These are phyloP conservation scores for Papiliotrema nemorosa DNA, from an alignment of 1,284 basidiomycete species.

Conservation along the genomic window DNA sequence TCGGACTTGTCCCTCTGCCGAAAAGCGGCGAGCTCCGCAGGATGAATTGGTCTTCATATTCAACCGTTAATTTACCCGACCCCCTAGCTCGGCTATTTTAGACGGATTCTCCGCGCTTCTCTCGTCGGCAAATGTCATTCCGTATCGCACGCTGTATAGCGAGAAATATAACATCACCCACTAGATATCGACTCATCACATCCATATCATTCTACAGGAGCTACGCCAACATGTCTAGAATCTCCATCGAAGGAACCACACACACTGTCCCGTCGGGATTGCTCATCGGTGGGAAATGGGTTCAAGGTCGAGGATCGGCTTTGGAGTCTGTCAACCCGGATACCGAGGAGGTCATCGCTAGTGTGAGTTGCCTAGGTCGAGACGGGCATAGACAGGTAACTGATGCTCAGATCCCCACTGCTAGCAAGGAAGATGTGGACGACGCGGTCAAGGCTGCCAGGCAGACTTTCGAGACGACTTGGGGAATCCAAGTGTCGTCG, in stretches of 20 bases:
- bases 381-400: too few species aligned
- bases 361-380: background rate
- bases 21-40: too few species aligned
- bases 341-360: slow-evolving; percentile 4
- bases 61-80: too few species aligned
- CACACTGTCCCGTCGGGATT: background rate
- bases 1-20: too few species aligned
- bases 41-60: too few species aligned
- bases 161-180: too few species aligned
- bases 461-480: slow-evolving; percentile 73
- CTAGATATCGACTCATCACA: too few species aligned
- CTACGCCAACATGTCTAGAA: background rate
- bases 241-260: background rate
- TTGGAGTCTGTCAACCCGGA: slow-evolving; percentile 1
- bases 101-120: too few species aligned
- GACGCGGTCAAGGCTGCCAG: slow-evolving; percentile 77
- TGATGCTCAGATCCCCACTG: slow-evolving; percentile 12
- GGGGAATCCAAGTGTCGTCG: slow-evolving; percentile 83
- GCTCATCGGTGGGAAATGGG: slow-evolving; percentile 5
- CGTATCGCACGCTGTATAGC: too few species aligned
- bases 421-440: slow-evolving; percentile 64
- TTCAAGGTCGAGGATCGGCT: background rate
- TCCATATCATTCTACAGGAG: too few species aligned
- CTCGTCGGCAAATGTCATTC: too few species aligned
- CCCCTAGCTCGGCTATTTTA: too few species aligned